Conservation (phyloP, 2,329 filamentous ascomycete species). For the Trichoderma breve region DNA sequence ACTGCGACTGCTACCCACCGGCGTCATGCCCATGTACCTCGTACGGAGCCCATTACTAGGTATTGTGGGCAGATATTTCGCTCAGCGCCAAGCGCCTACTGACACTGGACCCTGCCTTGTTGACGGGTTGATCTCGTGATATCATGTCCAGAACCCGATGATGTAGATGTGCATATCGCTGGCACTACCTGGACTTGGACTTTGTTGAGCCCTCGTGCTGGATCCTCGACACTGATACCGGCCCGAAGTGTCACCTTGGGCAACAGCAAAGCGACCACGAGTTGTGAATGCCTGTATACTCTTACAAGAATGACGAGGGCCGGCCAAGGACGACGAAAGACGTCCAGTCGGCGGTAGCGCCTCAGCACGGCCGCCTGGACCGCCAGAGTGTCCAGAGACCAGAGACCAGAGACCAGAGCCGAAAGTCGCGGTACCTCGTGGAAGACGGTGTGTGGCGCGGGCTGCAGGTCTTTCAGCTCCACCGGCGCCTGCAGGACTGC, state of each 20-base stretch:
- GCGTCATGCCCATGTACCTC: neutral
- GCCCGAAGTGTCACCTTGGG: neutral
- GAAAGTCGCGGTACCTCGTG: slow-evolving; percentile 17
- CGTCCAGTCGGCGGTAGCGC: neutral
- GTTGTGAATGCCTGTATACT: neutral
- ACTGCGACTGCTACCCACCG: slow-evolving; percentile 3
- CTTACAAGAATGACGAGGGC: neutral
- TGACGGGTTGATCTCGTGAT: slow-evolving; percentile 18
- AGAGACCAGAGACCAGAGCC: neutral
- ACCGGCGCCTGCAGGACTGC: slow-evolving; percentile 17
- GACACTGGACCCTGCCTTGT: slow-evolving; percentile 9
- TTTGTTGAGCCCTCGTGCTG: neutral
- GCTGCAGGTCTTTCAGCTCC: slow-evolving; percentile 22
- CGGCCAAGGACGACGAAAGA: neutral
- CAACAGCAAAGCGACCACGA: neutral
- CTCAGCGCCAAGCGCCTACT: slow-evolving; percentile 20
- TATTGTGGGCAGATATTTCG: slow-evolving; percentile 13
- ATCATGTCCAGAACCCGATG: slow-evolving; percentile 7
- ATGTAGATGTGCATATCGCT: slow-evolving; percentile 1
- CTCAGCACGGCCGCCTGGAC: neutral
- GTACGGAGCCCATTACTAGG: neutral
- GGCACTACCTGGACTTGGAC: neutral
- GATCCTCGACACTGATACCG: neutral
- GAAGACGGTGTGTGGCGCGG: slow-evolving; percentile 21
- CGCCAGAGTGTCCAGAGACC: neutral